Conservation (phyloP, 2,329 filamentous ascomycete genomes). For the Xylariaceae sp. region DNA sequence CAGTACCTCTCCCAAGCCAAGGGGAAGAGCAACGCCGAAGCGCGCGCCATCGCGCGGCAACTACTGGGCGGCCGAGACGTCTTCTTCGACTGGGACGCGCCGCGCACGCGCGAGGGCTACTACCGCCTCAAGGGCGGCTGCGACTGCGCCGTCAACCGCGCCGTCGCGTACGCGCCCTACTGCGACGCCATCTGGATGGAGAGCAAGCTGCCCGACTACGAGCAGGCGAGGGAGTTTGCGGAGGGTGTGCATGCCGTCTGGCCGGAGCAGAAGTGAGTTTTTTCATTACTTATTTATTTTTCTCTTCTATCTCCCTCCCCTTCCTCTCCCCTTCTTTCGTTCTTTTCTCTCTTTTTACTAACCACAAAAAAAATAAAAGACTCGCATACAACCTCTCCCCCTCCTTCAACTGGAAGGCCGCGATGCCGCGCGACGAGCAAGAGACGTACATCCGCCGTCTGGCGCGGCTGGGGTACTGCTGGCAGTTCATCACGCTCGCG, state of each 20-base stretch:
- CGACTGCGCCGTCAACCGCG: conserved; percentile 84
- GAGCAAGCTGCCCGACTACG: conserved; percentile 88
- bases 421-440: conserved; percentile 86
- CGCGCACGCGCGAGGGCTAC: conserved; percentile 89
- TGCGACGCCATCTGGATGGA: conserved; percentile 99
- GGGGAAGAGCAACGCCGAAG: conserved; percentile 82
- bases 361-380: no score
- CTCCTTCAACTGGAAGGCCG: conserved; percentile 99
- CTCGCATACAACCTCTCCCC: conserved; percentile 97
- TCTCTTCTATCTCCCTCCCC: conserved; percentile 1
- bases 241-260: conserved; percentile 88
- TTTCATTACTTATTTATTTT: neutral
- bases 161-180: conserved; percentile 86
- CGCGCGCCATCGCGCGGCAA: conserved; percentile 70
- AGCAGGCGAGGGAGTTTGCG: conserved; percentile 89
- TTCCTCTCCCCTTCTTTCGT: neutral
- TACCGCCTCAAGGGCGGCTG: conserved; percentile 90
- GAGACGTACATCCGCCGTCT: conserved; percentile 96
- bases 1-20: conserved; percentile 63
- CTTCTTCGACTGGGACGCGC: conserved; percentile 92
- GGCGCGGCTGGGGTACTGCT: conserved; percentile 86
- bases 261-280: conserved; percentile 86
- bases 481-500: conserved; percentile 99
- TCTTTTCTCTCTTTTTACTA: no score
- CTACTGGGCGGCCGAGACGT: conserved; percentile 76